These are phyloP conservation scores for Macrolepiota dolichaula DNA, from an alignment of 768 basidiomycete species.

Conservation along the genomic window DNA sequence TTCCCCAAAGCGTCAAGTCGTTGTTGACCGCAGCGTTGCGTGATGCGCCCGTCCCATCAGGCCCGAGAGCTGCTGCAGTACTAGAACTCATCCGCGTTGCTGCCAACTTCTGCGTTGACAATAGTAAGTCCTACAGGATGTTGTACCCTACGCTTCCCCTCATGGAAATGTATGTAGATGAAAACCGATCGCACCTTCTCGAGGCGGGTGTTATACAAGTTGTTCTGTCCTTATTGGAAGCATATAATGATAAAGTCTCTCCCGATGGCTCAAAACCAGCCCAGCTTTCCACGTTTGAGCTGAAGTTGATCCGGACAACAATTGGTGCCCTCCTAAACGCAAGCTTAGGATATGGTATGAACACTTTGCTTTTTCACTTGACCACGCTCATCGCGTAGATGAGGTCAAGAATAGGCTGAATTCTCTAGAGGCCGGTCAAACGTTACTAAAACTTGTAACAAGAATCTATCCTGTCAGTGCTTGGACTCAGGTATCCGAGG, in stretches of 20 bases:
- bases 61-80: constrained; percentile 45
- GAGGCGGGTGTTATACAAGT: constrained; percentile 70
- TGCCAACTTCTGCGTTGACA: constrained; percentile 84
- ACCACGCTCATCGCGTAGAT: constrained; percentile 38
- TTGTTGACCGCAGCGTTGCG: constrained; percentile 56
- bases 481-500: constrained; percentile 42
- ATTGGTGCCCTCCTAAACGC: constrained; percentile 80
- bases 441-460: constrained; percentile 63
- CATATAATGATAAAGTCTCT: constrained; percentile 52
- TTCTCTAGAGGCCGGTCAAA: constrained; percentile 64
- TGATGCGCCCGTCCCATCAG: constrained; percentile 41
- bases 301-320: constrained; percentile 72
- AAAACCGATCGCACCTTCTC: constrained; percentile 66
- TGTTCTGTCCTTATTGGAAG: constrained; percentile 64
- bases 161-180: constrained; percentile 43
- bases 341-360: constrained; percentile 71
- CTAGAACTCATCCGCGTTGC: constrained; percentile 74
- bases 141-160: not conserved
- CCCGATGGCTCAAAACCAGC: constrained; percentile 18
- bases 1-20: constrained; percentile 63
- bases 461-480: constrained; percentile 71
- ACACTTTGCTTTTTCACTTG: not conserved
- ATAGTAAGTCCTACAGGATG: constrained; percentile 44
- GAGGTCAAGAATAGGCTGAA: constrained; percentile 66
- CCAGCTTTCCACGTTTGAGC: constrained; percentile 50